Base-by-base conservation (phyloP, 257 asterid genomes). In the Hygrophila difformis region DNA sequence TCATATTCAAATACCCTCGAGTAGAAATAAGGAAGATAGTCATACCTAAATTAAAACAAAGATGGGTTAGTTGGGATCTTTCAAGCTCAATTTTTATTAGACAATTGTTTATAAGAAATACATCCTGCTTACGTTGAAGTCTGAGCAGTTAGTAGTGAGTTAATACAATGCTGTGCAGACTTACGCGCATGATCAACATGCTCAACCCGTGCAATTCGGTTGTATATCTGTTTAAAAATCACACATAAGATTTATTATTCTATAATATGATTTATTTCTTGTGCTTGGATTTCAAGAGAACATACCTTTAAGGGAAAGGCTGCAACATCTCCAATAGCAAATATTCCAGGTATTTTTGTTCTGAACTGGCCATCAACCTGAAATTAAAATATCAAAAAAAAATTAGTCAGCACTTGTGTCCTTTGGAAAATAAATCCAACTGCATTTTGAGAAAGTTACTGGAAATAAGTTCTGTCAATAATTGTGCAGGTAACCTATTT, bases 111-210 rank as follows among this genome's bases (percentile, higher is more conserved):
- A 43, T 34, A 20, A 53, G 62, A 51, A 53, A 44, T 43, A 41
- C 40, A 46, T 48, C 20, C 24, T 41, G 51, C 77, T 66, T 64
- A 87, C 97, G 63, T 66, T 55, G 77, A 70, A 12, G 89, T 88
- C 9, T 78, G 84, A 34, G 97, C 86, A 52, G 95, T 81, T 43
- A 88, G 60, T 45, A 88, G 72, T 43, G 87, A 73, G 36, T 81
- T 67, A 49, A 84, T 72, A 56, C 97, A 88, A 64, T 84, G 97
- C 49, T 81, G 76, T 16, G 97, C 97, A 57, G 97, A 88, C 49
- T 76, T 74, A 52, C 97, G 93, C 62, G 95, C 97, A 74, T 88
- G 97, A 60, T 88, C 97, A 37, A 88, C 97, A 37, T 88, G 97
- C 70, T 84, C 97, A 45, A 88, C 97, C 49, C 97, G 71, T 67